Conservation (phyloP, 306 rosid genomes). For the Cucurbita argyrosperma region DNA sequence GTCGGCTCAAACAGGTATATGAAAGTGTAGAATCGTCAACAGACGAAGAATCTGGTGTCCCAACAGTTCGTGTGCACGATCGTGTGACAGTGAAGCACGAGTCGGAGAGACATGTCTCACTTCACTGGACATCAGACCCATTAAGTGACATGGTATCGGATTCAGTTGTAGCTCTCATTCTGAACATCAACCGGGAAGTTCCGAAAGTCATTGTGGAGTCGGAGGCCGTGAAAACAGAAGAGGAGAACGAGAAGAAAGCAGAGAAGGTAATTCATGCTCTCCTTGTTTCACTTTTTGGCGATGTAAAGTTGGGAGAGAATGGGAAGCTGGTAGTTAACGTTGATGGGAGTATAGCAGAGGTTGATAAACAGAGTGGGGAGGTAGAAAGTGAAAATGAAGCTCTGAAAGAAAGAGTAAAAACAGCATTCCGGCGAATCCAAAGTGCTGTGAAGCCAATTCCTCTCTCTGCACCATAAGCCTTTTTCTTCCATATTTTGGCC, state of each 20-base stretch:
- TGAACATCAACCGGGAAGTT: constrained; percentile 54
- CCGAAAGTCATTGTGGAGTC: constrained; percentile 61
- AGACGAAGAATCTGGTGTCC: constrained; percentile 71
- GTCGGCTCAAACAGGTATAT: constrained; percentile 59
- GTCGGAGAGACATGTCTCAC: constrained; percentile 67
- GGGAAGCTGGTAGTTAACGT: constrained; percentile 67
- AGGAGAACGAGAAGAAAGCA: constrained; percentile 53
- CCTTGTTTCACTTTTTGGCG: constrained; percentile 73
- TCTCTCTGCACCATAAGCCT: constrained; percentile 12
- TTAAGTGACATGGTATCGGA: constrained; percentile 84
- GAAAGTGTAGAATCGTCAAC: constrained; percentile 61
- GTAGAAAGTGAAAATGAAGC: constrained; percentile 84
- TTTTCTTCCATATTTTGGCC: not conserved
- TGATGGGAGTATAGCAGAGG: constrained; percentile 66
- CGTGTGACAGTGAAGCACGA: constrained; percentile 67
- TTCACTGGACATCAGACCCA: constrained; percentile 88
- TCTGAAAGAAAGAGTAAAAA: constrained; percentile 65
- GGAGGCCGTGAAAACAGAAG: constrained; percentile 45
- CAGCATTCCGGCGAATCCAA: constrained; percentile 61
- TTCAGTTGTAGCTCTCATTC: constrained; percentile 64
- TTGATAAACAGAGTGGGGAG: constrained; percentile 71
- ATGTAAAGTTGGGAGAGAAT: constrained; percentile 64
- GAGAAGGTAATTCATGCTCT: constrained; percentile 67
- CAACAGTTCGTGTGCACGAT: constrained; percentile 56
- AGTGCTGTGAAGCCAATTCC: constrained; percentile 74